Evolutionary conservation across 441 rosid genomes (phyloP).

Genomic region (Gossypium armourianum): DNA sequence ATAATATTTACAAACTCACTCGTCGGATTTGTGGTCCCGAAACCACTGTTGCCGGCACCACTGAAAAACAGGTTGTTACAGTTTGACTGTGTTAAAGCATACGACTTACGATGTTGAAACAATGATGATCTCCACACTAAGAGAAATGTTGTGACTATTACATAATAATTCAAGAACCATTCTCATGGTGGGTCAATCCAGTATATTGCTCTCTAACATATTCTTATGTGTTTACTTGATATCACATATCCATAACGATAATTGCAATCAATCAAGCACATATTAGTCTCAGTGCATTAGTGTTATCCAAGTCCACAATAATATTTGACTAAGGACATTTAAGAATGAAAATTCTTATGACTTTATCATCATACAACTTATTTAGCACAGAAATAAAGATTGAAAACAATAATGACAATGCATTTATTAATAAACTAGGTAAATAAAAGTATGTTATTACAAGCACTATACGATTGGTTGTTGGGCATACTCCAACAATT

Average conservation of each 20-base stretch:
- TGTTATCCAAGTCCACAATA: not conserved
- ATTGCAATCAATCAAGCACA: not conserved
- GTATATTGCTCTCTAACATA: not conserved
- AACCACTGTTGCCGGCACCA: too few species aligned
- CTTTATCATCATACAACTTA: not conserved
- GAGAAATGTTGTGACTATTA: not conserved
- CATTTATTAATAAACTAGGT: not conserved
- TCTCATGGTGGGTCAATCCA: not conserved
- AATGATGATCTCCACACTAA: not conserved
- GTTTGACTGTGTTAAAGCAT: not conserved
- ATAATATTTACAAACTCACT: too few species aligned
- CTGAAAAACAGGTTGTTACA: too few species aligned
- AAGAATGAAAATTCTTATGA: not conserved
- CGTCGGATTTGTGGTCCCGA: too few species aligned
- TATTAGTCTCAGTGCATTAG: not conserved
- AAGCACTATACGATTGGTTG: not conserved
- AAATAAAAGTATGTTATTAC: not conserved
- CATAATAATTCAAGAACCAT: not conserved
- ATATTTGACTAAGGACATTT: not conserved
- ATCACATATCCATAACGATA: not conserved
- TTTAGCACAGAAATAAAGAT: not conserved
- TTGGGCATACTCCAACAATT: not conserved
- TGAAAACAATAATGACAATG: not conserved
- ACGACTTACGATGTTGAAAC: not conserved
- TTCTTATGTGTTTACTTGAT: not conserved